These are phyloP conservation scores for Agapanthus africanus DNA, from an alignment of 106 monocot genomes.

Conservation along the genomic window DNA sequence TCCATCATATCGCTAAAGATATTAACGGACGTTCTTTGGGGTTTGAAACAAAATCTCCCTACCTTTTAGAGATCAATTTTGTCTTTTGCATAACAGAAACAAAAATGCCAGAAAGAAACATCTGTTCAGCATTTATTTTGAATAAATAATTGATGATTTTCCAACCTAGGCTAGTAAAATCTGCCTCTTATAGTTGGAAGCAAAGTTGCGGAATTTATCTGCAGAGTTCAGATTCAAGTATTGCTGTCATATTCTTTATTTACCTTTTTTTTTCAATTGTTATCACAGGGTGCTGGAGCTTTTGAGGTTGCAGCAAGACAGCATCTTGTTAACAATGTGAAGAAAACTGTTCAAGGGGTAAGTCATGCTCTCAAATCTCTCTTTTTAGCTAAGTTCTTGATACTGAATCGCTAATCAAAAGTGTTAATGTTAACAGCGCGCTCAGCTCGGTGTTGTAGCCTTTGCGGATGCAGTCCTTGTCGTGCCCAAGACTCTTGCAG, in stretches of 20 bases:
- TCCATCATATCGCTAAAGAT: too few species aligned
- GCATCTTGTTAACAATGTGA: slow-evolving; percentile 24
- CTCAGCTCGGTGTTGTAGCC: slow-evolving; percentile 95
- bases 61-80: neutral
- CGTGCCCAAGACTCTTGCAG: slow-evolving; percentile 83
- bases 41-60: too few species aligned
- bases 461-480: slow-evolving; percentile 96
- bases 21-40: too few species aligned
- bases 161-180: neutral
- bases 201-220: neutral
- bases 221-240: neutral
- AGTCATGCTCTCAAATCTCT: neutral
- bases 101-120: neutral
- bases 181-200: neutral
- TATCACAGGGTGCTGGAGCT: slow-evolving; percentile 22
- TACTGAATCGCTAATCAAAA: neutral
- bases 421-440: slow-evolving; percentile 41
- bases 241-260: neutral
- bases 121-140: neutral
- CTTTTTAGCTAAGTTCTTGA: neutral
- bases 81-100: neutral
- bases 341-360: slow-evolving; percentile 28
- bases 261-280: neutral
- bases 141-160: neutral
- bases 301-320: slow-evolving; percentile 30